Evolutionary conservation across 73 alveolate species (phyloP), one percentile per base, ranked within the genome.

Genomic region (Halteria grandinella): DNA sequence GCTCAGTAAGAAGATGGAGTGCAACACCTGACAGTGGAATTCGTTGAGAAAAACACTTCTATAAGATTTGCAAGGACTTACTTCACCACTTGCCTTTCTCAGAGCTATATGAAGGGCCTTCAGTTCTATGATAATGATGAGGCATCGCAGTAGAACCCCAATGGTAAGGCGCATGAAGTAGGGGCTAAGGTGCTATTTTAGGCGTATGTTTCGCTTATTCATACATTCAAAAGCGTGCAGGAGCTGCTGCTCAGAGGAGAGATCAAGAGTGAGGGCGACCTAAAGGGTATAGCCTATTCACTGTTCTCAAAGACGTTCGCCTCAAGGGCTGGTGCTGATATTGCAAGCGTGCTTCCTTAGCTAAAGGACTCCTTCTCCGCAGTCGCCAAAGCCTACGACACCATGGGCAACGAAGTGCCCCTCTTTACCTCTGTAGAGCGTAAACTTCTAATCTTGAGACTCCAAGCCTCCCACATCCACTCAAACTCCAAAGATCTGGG

Each of bases 61-160:
- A 23, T 69, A 0, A 54, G 91, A 45, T 82, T 82, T 49, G 86
- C 87, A n/a, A 55, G 91, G 27, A 82, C 91, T 11, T 72, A 57
- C 47, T 71, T 82, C 85, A 31, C 73, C 7, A 47, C 69, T 2
- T 57, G 55, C 36, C 50, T 64, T 15, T 40, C 87, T 12, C 34
- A 37, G 24, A 34, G 59, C 20, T 82, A 82, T 58, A 82, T 82
- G 91, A 60, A 82, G 44, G 91, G 70, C 6, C 57, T 20, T 37
- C 32, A 34, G 0, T 73, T 72, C 70, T 41, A 48, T 48, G 86
- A 82, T 0, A 53, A 25, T 21, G 55, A 24, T 40, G 90, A 80
- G 43, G 74, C 31, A 18, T 8, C 55, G 36, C 31, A 28, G 14
- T 18, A 28, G 17, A 80, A 80, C 44, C 24, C 40, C 24, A 23